phyloP scores from a whole-genome alignment of 2,329 filamentous ascomycete species.

The Cryphonectria carpinicola region DNA sequence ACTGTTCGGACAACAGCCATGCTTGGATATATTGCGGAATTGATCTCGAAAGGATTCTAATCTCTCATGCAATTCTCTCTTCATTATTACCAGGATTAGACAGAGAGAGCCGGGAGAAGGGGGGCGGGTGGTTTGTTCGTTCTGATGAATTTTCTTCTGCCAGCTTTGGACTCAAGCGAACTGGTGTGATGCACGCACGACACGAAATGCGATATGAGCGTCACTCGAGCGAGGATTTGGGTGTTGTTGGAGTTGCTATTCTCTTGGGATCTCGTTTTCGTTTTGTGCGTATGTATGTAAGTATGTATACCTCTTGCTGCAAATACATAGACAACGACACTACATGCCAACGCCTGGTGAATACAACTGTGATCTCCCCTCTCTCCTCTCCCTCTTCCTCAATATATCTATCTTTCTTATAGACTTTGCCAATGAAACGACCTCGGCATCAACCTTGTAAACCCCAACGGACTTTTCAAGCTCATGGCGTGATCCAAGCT shows the following conservation, averaged over 20 bases:
- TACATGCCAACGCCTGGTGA: not conserved
- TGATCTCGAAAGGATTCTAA: not conserved
- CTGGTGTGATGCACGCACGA: conserved; percentile 4
- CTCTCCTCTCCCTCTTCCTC: not conserved
- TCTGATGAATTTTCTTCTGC: not conserved
- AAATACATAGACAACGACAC: not conserved
- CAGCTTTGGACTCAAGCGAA: not conserved
- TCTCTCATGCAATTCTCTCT: not conserved
- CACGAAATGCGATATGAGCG: not conserved
- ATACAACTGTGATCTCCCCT: not conserved
- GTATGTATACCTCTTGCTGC: conserved; percentile 7
- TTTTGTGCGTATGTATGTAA: not conserved
- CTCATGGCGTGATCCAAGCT: conserved; percentile 2
- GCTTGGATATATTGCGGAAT: not conserved
- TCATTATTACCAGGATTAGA: not conserved
- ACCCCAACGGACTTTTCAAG: not conserved
- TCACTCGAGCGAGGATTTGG: not conserved
- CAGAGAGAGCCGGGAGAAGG: not conserved
- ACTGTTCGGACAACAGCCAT: not conserved
- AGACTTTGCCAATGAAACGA: not conserved
- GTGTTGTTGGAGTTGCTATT: not conserved
- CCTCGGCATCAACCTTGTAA: too few species aligned
- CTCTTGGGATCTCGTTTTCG: not conserved
- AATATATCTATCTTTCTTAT: not conserved
- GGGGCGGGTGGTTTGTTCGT: not conserved